These are phyloP conservation scores for Dothidotthia symphoricarpi DNA, from an alignment of 2,329 filamentous ascomycete genomes.

Conservation along the genomic window DNA sequence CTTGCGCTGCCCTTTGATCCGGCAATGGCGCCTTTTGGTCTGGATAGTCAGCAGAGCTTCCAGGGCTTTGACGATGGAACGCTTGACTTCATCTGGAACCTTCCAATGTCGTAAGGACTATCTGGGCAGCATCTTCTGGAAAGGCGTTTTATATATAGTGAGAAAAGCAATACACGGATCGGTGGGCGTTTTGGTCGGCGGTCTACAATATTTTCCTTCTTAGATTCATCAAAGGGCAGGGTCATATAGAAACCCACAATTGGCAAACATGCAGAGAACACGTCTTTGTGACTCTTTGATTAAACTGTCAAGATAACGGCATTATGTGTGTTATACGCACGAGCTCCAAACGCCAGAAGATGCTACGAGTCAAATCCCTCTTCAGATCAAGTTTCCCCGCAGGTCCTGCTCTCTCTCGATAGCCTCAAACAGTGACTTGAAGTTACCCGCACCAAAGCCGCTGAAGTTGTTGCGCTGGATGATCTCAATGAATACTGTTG, in stretches of 20 bases:
- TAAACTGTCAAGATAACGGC: too few relatives aligned
- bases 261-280: too few relatives aligned
- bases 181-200: too few relatives aligned
- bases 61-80: constrained; percentile 42
- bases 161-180: too few relatives aligned
- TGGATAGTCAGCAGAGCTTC: constrained; percentile 36
- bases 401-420: constrained; percentile 90
- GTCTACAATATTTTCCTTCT: too few relatives aligned
- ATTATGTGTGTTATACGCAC: too few relatives aligned
- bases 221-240: too few relatives aligned
- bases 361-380: not conserved
- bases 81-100: constrained; percentile 43
- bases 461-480: constrained; percentile 89
- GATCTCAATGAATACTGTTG: constrained; percentile 94
- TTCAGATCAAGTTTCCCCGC: constrained; percentile 68
- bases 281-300: too few relatives aligned
- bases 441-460: constrained; percentile 92
- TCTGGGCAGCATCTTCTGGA: too few relatives aligned
- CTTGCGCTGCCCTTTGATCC: constrained; percentile 41
- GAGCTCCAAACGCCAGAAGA: constrained; percentile 4
- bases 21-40: constrained; percentile 41
- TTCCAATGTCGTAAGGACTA: constrained; percentile 25
- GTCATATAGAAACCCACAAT: too few relatives aligned
- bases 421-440: constrained; percentile 91
- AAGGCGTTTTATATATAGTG: too few relatives aligned